Conservation (phyloP, 2,329 filamentous ascomycete species). For the Sporothrix schenckii region DNA sequence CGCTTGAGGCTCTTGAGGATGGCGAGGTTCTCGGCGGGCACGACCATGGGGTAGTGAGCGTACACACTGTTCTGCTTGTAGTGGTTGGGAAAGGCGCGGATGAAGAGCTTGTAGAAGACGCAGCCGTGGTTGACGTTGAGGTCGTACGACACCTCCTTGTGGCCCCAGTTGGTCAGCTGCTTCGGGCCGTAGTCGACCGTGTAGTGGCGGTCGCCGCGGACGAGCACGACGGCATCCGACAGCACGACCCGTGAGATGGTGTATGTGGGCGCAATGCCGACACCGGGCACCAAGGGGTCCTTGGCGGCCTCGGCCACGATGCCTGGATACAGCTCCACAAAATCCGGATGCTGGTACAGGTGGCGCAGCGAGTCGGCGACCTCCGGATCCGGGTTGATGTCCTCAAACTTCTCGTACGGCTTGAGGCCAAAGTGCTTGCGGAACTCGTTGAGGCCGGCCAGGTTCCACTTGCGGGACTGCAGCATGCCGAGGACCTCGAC, state of each 20-base stretch:
- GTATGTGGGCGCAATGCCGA: slow-evolving; percentile 74
- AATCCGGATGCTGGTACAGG: slow-evolving; percentile 77
- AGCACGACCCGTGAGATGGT: slow-evolving; percentile 77
- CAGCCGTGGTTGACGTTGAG: slow-evolving; percentile 75
- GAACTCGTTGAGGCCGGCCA: slow-evolving; percentile 82
- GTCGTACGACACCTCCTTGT: slow-evolving; percentile 73
- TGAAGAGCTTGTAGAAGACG: slow-evolving; percentile 81
- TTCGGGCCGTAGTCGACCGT: slow-evolving; percentile 75
- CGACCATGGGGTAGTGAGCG: slow-evolving; percentile 73
- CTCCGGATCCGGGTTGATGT: slow-evolving; percentile 77
- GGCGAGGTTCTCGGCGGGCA: slow-evolving; percentile 70
- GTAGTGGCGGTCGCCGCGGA: slow-evolving; percentile 77
- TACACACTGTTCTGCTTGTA: slow-evolving; percentile 79
- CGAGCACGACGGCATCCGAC: slow-evolving; percentile 76
- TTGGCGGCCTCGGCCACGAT: slow-evolving; percentile 77
- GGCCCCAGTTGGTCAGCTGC: slow-evolving; percentile 83
- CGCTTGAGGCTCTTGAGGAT: slow-evolving; percentile 70
- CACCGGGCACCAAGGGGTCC: slow-evolving; percentile 70
- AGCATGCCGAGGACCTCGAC: slow-evolving; percentile 81
- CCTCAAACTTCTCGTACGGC: slow-evolving; percentile 75
- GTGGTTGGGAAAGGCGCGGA: slow-evolving; percentile 77
- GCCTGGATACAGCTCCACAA: slow-evolving; percentile 79
- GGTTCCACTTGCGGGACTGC: slow-evolving; percentile 74
- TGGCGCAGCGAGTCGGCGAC: slow-evolving; percentile 67
- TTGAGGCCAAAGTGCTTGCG: slow-evolving; percentile 78